phyloP scores from a whole-genome alignment of 73 alveolate species.

The Tetrahymena thermophila region DNA sequence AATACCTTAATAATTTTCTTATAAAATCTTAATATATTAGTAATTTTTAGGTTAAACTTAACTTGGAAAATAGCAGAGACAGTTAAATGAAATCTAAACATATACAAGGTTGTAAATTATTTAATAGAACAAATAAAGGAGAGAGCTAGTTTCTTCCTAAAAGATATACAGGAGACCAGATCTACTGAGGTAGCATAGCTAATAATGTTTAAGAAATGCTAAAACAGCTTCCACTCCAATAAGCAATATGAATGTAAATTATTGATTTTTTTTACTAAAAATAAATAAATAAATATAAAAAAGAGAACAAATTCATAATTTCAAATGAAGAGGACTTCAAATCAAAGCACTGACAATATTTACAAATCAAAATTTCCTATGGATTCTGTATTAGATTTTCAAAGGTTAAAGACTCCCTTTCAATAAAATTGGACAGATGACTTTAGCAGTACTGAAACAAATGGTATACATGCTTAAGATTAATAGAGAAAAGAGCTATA shows the following conservation, averaged over 20 bases:
- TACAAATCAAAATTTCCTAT: background rate
- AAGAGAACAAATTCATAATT: background rate
- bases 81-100: background rate
- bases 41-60: background rate
- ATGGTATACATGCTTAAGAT: background rate
- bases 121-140: background rate
- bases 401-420: background rate
- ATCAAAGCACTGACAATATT: background rate
- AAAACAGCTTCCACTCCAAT: background rate
- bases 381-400: background rate
- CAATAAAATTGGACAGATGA: background rate
- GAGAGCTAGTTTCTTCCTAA: background rate
- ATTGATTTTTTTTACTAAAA: background rate
- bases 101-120: background rate
- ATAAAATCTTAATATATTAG: background rate
- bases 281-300: no score
- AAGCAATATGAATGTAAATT: background rate
- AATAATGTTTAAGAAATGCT: background rate
- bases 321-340: background rate
- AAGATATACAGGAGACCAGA: background rate
- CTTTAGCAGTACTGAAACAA: background rate
- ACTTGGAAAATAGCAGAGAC: background rate
- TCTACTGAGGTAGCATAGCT: background rate
- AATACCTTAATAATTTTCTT: background rate
- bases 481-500: background rate